phyloP scores from a whole-genome alignment of 345 rosid species.

The Eutrema yunnanense region DNA sequence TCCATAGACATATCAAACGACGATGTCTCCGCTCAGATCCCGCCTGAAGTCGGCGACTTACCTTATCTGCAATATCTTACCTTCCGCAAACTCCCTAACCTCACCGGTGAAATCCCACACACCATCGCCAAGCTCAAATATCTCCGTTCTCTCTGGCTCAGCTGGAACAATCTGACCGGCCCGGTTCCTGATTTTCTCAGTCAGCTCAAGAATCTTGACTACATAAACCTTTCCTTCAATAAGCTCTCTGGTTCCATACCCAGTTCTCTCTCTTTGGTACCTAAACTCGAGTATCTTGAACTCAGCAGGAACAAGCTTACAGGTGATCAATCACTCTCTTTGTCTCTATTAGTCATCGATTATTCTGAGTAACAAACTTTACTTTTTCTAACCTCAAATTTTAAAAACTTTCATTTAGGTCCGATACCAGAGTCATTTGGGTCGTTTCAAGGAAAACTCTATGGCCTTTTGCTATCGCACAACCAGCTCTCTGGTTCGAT shows the following conservation, averaged over 20 bases:
- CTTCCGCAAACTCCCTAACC: slow-evolving; percentile 43
- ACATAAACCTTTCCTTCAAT: slow-evolving; percentile 52
- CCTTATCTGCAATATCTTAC: slow-evolving; percentile 39
- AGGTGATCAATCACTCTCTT: background rate
- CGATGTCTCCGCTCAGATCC: slow-evolving; percentile 45
- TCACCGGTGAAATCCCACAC: slow-evolving; percentile 56
- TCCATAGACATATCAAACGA: slow-evolving; percentile 43
- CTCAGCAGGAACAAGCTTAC: background rate
- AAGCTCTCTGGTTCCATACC: slow-evolving; percentile 52
- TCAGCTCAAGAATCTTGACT: slow-evolving; percentile 39
- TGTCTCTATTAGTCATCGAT: background rate
- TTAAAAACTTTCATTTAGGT: slow-evolving; percentile 15
- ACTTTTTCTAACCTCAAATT: background rate
- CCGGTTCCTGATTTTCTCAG: slow-evolving; percentile 41
- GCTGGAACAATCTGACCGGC: slow-evolving; percentile 46
- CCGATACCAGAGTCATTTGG: slow-evolving; percentile 63
- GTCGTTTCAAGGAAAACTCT: slow-evolving; percentile 21
- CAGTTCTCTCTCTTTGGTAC: slow-evolving; percentile 38
- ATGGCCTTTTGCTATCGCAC: slow-evolving; percentile 49
- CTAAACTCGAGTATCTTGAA: slow-evolving; percentile 10
- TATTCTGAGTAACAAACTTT: background rate
- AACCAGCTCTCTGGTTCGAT: slow-evolving; percentile 59
- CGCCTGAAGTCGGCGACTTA: slow-evolving; percentile 51
- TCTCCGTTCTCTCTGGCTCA: slow-evolving; percentile 44
- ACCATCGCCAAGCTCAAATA: slow-evolving; percentile 47